Percentiles rank a stretch among this genome's conserved stretches.
These are phyloP conservation scores for Ettlia oleoabundans DNA, from an alignment of 139 green algal genomes.

Conservation along the genomic window DNA sequence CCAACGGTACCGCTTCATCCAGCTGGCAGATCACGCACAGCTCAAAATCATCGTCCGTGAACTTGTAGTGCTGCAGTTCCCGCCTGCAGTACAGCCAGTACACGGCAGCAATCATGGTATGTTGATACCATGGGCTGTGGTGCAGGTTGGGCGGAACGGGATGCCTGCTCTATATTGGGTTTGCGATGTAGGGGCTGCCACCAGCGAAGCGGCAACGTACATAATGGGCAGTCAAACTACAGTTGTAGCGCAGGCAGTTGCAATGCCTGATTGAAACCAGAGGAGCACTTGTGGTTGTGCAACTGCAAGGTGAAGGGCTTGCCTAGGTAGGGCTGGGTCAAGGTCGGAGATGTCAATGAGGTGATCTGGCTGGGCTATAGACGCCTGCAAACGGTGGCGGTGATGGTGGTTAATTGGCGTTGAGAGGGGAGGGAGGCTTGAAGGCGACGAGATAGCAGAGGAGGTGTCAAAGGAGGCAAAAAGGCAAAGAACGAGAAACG, in stretches of 20 bases:
- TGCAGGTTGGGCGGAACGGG: neutral
- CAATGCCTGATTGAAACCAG: no score
- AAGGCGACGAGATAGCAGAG: no score
- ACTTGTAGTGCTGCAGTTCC: conserved; percentile 45
- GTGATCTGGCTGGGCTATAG: conserved; percentile 6
- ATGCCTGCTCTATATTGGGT: neutral
- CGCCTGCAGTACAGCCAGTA: neutral
- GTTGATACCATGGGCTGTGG: neutral
- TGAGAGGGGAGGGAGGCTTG: no score
- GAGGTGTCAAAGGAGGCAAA: no score
- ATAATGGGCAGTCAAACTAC: no score
- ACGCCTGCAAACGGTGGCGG: neutral
- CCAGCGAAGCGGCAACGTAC: no score
- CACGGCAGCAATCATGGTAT: no score
- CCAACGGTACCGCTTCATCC: conserved; percentile 33
- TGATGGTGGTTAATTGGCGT: no score
- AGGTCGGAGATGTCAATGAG: conserved; percentile 44
- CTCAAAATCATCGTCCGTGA: conserved; percentile 47
- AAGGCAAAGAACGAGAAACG: neutral
- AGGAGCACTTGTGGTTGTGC: no score
- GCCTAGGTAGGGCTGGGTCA: conserved; percentile 4
- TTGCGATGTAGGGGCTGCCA: no score
- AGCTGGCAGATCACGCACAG: conserved; percentile 38
- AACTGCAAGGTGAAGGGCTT: neutral
- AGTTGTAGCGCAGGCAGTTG: no score